Conservation (phyloP, 2,329 filamentous ascomycete species). For the Teratosphaeria viscida region DNA sequence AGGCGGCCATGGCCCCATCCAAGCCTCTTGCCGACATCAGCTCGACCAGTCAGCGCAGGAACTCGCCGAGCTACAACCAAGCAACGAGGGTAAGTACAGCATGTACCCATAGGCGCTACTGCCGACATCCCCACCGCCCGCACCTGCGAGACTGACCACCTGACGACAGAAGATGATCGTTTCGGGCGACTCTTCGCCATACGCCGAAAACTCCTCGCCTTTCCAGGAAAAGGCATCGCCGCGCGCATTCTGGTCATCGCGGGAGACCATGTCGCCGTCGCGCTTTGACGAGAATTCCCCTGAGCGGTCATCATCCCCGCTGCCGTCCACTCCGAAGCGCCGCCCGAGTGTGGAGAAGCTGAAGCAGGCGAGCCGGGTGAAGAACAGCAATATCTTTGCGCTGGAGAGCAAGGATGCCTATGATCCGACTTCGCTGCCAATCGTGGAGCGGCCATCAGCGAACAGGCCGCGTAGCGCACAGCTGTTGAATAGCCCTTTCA, state of each 20-base stretch:
- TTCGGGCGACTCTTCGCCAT: conserved; percentile 67
- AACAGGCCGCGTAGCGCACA: conserved; percentile 46
- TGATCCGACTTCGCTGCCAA: conserved; percentile 66
- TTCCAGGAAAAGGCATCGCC: conserved; percentile 55
- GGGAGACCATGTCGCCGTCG: conserved; percentile 55
- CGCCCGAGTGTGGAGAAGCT: conserved; percentile 91
- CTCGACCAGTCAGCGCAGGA: conserved; percentile 73
- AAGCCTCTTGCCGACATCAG: conserved; percentile 83
- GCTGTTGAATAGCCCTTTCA: conserved; percentile 62
- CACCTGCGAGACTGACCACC: conserved; percentile 13
- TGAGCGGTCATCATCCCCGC: conserved; percentile 48
- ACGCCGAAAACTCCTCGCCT: conserved; percentile 35
- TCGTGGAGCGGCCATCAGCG: conserved; percentile 69
- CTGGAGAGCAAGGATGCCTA: conserved; percentile 89
- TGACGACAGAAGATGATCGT: conserved; percentile 53
- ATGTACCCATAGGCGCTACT: neutral
- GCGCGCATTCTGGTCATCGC: conserved; percentile 79
- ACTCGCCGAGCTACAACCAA: conserved; percentile 86
- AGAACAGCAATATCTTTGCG: conserved; percentile 95
- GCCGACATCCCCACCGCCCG: neutral
- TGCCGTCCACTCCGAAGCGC: conserved; percentile 50
- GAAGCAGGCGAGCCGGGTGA: conserved; percentile 87
- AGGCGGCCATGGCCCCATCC: conserved; percentile 44
- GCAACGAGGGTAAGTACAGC: conserved; percentile 49
- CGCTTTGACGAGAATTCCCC: conserved; percentile 59